Base-by-base conservation (phyloP, 768 basidiomycete genomes). In the Phaeotremella fagi region DNA sequence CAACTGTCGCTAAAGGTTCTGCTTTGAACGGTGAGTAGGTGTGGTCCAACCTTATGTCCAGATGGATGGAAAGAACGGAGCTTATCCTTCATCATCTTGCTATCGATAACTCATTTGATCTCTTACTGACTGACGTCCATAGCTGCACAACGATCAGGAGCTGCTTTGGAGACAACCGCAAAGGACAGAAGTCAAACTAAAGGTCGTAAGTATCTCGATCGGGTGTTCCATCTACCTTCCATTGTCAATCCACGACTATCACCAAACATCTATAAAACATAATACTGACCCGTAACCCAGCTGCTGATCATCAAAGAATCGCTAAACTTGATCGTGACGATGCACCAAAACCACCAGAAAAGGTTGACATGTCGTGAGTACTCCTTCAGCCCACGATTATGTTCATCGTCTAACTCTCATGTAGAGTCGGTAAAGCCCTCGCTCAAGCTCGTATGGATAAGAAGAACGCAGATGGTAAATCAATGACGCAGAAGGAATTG, bases 271-370 rank as follows among this genome's bases (percentile, higher is more conserved):
- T 9, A 35, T 35, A 35, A 9, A n/a, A 12, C n/a, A 38, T 20
- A 27, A 23, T 16, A 51, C 52, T 51, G 38, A 61, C 46, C 14
- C 4, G 20, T 22, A 20, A 1, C 33, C 26, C 36, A 91, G 89
- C 87, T 29, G 87, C 88, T 59, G 91, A 97, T 76, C 90, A 94
- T 77, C 88, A 90, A 71, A 83, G 83, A 51, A 91, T 92, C 71
- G 90, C 87, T 23, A 92, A 92, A 70, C 84, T 97, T 37, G 91
- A 92, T 75, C 83, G 88, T 38, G 90, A 95, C 64, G 92, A 97
- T 73, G 91, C 94, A 68, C 90, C 94, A 22, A 89, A 90, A 7
- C 90, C 91, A 5, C 92, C 92, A 43, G 62, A 86, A 48, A 94
- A 90, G 77, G 77, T 97, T 60, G 67, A 68, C 48, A 52, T 50